phyloP scores from a whole-genome alignment of 1,139 yeast genomes.

The Candida tunisiensis region DNA sequence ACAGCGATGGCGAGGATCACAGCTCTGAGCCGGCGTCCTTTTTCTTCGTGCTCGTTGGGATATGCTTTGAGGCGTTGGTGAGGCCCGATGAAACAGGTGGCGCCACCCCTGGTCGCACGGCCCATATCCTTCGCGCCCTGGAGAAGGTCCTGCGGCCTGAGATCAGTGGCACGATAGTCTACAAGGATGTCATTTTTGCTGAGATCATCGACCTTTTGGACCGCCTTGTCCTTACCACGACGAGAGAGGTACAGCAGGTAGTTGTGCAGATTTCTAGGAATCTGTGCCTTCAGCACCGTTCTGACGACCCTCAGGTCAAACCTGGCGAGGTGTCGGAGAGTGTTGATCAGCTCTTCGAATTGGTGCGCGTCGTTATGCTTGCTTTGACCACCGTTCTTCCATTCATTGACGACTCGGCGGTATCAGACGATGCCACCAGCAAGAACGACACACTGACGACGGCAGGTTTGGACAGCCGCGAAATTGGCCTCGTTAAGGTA shows the following conservation, averaged over 20 bases:
- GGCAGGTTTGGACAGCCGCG: no score
- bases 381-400: constrained; percentile 48
- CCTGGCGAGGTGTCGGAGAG: constrained; percentile 30
- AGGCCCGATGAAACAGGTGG: constrained; percentile 16
- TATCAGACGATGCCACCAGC: constrained; percentile 8
- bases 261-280: constrained; percentile 41
- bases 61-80: constrained; percentile 62
- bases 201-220: constrained; percentile 69
- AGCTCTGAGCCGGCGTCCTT: constrained; percentile 54
- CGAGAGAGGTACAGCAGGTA: constrained; percentile 31
- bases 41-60: constrained; percentile 68
- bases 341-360: constrained; percentile 68
- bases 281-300: constrained; percentile 23
- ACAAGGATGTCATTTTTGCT: constrained; percentile 51
- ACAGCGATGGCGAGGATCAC: constrained; percentile 7
- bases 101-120: constrained; percentile 6
- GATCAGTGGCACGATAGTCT: constrained; percentile 41
- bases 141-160: constrained; percentile 39
- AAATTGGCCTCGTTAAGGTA: constrained; percentile 20
- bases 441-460: neutral
- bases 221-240: constrained; percentile 48
- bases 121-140: constrained; percentile 35
- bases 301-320: no score
- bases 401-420: constrained; percentile 26
- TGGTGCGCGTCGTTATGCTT: constrained; percentile 54